Percentiles rank a stretch among this genome's conserved stretches.
Conservation (phyloP, 106 monocot species). For the Apostasia shenzhenica region DNA sequence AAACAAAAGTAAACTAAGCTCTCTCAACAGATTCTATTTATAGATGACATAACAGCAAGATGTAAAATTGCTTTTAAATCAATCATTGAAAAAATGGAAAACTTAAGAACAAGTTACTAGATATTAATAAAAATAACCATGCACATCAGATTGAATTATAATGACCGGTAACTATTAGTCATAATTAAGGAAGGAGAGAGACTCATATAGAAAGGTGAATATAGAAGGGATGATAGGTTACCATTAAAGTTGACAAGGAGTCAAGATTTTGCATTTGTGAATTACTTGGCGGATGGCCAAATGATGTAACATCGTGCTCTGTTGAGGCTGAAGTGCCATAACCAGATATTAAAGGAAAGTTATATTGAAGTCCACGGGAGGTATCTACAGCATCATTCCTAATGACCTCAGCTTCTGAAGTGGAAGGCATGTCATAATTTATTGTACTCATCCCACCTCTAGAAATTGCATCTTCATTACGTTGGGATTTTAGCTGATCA, state of each 20-base stretch:
- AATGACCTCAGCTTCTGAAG: conserved; percentile 46
- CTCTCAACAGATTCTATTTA: no score
- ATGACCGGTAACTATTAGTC: no score
- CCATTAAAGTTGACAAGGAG: conserved; percentile 67
- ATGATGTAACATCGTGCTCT: conserved; percentile 37
- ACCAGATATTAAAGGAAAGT: conserved; percentile 50
- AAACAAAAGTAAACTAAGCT: no score
- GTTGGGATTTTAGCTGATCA: conserved; percentile 32
- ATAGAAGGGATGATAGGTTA: conserved; percentile 16
- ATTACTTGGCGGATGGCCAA: conserved; percentile 34
- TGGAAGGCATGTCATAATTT: conserved; percentile 41
- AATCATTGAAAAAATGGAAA: no score
- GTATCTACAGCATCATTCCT: conserved; percentile 43
- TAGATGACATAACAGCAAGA: no score
- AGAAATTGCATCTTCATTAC: conserved; percentile 28
- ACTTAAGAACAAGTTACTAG: no score
- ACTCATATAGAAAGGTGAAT: no score
- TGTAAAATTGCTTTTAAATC: no score
- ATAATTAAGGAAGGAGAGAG: no score
- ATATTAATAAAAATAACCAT: no score
- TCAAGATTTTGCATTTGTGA: conserved; percentile 57
- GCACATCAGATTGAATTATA: no score
- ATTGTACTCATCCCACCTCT: conserved; percentile 21
- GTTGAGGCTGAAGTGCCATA: conserved; percentile 42
- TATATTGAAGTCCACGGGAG: conserved; percentile 35